Evolutionary conservation across 495 filamentous ascomycete species (phyloP), one percentile per base, ranked within the genome.

Genomic region (Oidiodendron maius): DNA sequence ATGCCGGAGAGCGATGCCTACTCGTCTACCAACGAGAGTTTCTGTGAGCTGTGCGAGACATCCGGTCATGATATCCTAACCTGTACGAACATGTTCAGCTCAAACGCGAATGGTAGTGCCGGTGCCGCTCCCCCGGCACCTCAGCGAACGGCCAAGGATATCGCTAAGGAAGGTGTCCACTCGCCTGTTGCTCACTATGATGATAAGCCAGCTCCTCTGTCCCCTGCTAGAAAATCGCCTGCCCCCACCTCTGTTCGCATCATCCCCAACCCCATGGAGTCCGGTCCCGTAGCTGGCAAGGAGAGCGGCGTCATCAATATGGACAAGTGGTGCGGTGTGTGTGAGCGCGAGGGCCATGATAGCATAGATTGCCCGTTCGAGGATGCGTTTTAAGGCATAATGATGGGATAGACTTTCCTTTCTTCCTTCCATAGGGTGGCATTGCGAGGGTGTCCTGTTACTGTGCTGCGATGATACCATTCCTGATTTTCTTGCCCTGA

Each of bases 21-120:
- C 55, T 82, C 83, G 41, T 87, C 85, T 11, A 78, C 81, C 40
- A 85, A 84, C 36, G 89, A 85, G 60, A 76, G 70, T 52, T 96
- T 91, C 87, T 97, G 91, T 68, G 91, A 97, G 67, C 91, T 97
- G 41, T 96, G 91, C 64, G 91, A 97, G 65, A 86, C 84, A 2
- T 73, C 76, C n/a, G 91, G 91, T 13, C 91, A 97, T 56, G 91
- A 97, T 54, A 95, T 97, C 51, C 67, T 97, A 28, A 93, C 82
- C 16, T 97, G 91, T 70, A 88, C 87, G 25, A 93, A 83, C 60
- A 89, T 94, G 80, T 89, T 91, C 60, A 80, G 72, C n/a, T 50
- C 44, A 64, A 50, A 66, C 57, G 52, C 62, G 64, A 15, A 16
- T 36, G 46, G 20, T 17, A 40, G 20, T 40, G 23, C 13, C 28